A percentile compares a stretch with the other conserved stretches of the same genome.
Conservation (phyloP, 371 early-diverging fungal species). For the Rhizomucor miehei region DNA sequence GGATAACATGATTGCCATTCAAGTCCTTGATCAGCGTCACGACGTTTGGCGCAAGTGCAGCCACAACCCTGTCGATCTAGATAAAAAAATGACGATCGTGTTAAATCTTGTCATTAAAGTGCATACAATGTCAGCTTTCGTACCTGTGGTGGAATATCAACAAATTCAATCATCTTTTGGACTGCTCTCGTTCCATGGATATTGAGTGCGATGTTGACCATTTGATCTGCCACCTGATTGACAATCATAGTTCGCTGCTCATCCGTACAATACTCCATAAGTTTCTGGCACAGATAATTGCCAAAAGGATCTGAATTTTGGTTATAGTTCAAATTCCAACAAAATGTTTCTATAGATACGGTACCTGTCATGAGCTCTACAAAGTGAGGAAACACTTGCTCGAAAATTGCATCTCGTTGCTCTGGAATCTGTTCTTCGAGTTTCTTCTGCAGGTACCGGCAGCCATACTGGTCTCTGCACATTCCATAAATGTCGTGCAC, state of each 20-base stretch:
- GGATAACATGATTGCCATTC: slow-evolving; percentile 98
- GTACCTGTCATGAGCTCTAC: slow-evolving; percentile 80
- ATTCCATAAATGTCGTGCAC: slow-evolving; percentile 70
- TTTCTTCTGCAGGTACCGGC: slow-evolving; percentile 83
- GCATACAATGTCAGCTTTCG: not conserved
- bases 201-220: slow-evolving; percentile 84
- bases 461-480: slow-evolving; percentile 92
- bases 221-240: slow-evolving; percentile 65
- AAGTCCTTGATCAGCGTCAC: slow-evolving; percentile 90
- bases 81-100: not conserved
- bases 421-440: slow-evolving; percentile 74
- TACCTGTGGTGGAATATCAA: slow-evolving; percentile 62
- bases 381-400: slow-evolving; percentile 73
- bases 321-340: not conserved
- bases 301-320: slow-evolving; percentile 77
- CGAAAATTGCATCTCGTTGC: slow-evolving; percentile 65
- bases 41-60: slow-evolving; percentile 75
- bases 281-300: slow-evolving; percentile 88
- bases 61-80: slow-evolving; percentile 68
- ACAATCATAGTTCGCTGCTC: slow-evolving; percentile 74
- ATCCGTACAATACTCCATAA: slow-evolving; percentile 79
- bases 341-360: not conserved
- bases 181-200: slow-evolving; percentile 98
- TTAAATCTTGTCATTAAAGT: not conserved
- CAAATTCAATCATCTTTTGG: slow-evolving; percentile 91